phyloP scores from a whole-genome alignment of 1,284 basidiomycete species.

The Ustilago shanxiensis region DNA sequence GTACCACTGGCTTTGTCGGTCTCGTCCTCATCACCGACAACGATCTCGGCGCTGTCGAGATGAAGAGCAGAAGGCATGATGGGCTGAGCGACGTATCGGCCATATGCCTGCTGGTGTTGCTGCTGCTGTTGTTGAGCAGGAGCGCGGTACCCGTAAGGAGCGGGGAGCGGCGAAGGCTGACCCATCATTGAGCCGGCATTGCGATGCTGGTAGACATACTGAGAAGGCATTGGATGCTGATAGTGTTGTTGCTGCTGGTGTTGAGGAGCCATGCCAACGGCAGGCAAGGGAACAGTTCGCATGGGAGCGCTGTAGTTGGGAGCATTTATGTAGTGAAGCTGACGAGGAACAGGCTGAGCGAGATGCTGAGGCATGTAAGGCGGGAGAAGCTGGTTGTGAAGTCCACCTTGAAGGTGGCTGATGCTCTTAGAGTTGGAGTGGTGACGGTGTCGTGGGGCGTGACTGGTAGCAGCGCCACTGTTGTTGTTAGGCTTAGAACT shows the following conservation, averaged over 20 bases:
- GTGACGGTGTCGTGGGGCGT: conserved; percentile 29
- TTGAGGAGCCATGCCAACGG: neutral
- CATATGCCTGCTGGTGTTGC: conserved; percentile 5
- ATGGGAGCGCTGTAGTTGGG: conserved; percentile 47
- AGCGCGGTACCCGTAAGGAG: conserved; percentile 19
- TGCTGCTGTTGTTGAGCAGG: conserved; percentile 7
- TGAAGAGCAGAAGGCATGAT: neutral
- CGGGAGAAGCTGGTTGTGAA: conserved; percentile 30
- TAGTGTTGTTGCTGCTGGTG: conserved; percentile 12
- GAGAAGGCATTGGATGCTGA: conserved; percentile 1
- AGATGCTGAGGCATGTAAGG: conserved; percentile 19
- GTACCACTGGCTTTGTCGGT: neutral
- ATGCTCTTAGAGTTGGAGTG: conserved; percentile 44
- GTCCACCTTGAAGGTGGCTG: conserved; percentile 31
- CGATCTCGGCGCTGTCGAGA: neutral
- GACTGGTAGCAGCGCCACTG: conserved; percentile 1
- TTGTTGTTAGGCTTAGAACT: neutral
- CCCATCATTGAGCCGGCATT: conserved; percentile 4
- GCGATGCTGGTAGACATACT: conserved; percentile 9
- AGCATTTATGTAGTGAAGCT: conserved; percentile 12
- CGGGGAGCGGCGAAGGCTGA: conserved; percentile 12
- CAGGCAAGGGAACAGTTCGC: conserved; percentile 39
- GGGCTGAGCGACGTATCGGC: conserved; percentile 4
- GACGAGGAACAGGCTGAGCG: neutral
- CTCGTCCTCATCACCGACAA: neutral